phyloP scores from a whole-genome alignment of 2,329 filamentous ascomycete species.

The Aspergillus candidus region DNA sequence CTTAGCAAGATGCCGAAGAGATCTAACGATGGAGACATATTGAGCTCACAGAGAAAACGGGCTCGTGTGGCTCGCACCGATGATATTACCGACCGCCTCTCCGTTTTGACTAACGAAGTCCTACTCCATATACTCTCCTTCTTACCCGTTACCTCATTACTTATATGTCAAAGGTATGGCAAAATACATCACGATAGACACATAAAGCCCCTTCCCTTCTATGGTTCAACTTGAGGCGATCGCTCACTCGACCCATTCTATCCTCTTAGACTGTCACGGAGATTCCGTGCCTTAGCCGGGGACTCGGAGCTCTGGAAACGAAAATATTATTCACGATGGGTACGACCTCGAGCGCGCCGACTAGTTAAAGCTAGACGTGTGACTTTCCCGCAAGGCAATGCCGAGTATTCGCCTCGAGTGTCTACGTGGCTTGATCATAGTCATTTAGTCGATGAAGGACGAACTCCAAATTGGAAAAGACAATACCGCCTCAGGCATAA shows the following conservation, averaged over 20 bases:
- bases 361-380: constrained; percentile 60
- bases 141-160: constrained; percentile 63
- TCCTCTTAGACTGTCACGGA: constrained; percentile 51
- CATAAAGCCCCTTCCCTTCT: neutral
- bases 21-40: constrained; percentile 13
- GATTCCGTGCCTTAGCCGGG: constrained; percentile 64
- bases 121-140: constrained; percentile 76
- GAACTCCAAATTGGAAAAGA: constrained; percentile 69
- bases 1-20: constrained; percentile 31
- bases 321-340: constrained; percentile 81
- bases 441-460: constrained; percentile 47
- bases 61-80: constrained; percentile 23
- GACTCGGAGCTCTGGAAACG: constrained; percentile 90
- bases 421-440: constrained; percentile 59
- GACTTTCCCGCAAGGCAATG: constrained; percentile 29
- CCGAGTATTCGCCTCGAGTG: constrained; percentile 49
- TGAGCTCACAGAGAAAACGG: constrained; percentile 39
- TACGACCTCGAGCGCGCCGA: constrained; percentile 70
- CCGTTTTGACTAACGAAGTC: constrained; percentile 76
- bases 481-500: constrained; percentile 87
- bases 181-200: constrained; percentile 1
- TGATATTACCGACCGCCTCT: constrained; percentile 54
- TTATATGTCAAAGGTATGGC: constrained; percentile 54
- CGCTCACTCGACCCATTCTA: constrained; percentile 2
- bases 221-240: neutral